Conservation (phyloP, 139 green algal species). For the Chlamydomonas eustigma region DNA sequence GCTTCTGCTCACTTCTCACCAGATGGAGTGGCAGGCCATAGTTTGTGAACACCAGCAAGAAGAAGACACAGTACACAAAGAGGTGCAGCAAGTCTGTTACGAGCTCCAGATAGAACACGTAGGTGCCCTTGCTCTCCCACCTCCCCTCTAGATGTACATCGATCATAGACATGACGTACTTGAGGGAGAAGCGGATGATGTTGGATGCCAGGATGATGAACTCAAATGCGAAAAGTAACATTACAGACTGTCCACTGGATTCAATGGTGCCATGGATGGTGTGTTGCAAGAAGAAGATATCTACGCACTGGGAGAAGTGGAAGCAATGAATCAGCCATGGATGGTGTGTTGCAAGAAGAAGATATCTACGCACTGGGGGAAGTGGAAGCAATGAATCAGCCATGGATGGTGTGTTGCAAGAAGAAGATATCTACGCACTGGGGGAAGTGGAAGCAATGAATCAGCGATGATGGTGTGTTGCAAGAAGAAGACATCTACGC, state of each 20-base stretch:
- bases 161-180: slow-evolving; percentile 79
- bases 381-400: too few species aligned
- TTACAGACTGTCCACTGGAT: slow-evolving; percentile 67
- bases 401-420: slow-evolving; percentile 73
- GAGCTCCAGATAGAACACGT: slow-evolving; percentile 97
- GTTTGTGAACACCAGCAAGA: slow-evolving; percentile 91
- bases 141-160: slow-evolving; percentile 80
- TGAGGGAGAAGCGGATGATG: slow-evolving; percentile 64
- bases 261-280: slow-evolving; percentile 64
- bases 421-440: slow-evolving; percentile 76
- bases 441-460: too few species aligned
- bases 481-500: slow-evolving; percentile 76
- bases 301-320: slow-evolving; percentile 50
- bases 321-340: too few species aligned
- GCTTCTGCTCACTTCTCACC: too few species aligned
- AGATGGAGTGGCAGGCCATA: slow-evolving; percentile 96
- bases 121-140: slow-evolving; percentile 85
- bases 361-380: slow-evolving; percentile 66
- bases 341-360: slow-evolving; percentile 82
- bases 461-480: slow-evolving; percentile 69
- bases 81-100: slow-evolving; percentile 95
- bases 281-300: slow-evolving; percentile 79
- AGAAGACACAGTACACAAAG: slow-evolving; percentile 95
- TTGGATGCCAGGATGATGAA: slow-evolving; percentile 86
- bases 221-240: slow-evolving; percentile 98